Evolutionary conservation across 2,329 filamentous ascomycete species (phyloP).

Genomic region (Corniculantispora saksenae): DNA sequence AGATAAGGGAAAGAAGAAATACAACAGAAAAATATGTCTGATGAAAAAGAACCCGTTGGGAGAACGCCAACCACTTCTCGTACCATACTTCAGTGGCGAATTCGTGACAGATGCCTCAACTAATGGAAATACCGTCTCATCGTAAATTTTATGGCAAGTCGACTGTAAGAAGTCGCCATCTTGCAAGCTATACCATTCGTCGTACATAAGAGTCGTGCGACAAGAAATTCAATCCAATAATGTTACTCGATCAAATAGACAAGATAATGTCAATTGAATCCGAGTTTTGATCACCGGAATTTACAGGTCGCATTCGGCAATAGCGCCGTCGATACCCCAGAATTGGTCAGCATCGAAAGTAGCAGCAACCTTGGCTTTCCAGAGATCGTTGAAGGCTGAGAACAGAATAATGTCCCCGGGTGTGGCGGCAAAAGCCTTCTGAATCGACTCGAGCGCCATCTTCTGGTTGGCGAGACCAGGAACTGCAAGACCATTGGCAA

Average conservation of each 20-base stretch:
- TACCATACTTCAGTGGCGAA: background rate
- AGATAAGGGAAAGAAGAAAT: background rate
- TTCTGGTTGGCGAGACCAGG: constrained; percentile 68
- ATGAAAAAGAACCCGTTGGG: background rate
- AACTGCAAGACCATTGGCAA: constrained; percentile 66
- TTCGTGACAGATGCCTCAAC: background rate
- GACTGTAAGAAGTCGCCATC: background rate
- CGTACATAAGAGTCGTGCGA: background rate
- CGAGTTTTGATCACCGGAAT: background rate
- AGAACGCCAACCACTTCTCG: background rate
- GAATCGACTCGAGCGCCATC: constrained; percentile 65
- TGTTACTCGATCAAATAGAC: background rate
- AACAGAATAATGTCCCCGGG: constrained; percentile 66
- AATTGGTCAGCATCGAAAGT: constrained; percentile 74
- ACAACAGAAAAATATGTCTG: background rate
- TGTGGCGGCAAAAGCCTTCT: constrained; percentile 54
- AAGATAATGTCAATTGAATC: background rate
- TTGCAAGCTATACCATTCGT: background rate
- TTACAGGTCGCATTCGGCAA: constrained; percentile 21
- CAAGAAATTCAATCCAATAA: too few species aligned
- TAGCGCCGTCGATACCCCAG: constrained; percentile 64
- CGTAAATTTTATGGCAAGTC: background rate
- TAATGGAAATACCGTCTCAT: background rate
- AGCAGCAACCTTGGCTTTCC: constrained; percentile 66
- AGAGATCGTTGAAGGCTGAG: constrained; percentile 76